phyloP scores from a whole-genome alignment of 1,139 yeast genomes.

The Spencermartinsiella ligniputridi region DNA sequence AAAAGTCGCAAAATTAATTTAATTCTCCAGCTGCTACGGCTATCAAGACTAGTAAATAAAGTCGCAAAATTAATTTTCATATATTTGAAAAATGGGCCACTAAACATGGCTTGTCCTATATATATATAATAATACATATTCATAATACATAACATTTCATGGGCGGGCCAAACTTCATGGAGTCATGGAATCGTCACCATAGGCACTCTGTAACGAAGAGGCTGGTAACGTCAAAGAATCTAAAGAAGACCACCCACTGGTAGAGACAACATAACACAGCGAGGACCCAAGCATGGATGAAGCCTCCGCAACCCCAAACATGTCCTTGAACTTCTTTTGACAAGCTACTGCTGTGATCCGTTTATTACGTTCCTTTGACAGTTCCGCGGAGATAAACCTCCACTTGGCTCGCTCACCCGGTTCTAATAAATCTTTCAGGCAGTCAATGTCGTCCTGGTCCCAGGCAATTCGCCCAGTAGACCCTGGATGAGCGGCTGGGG shows the following conservation, averaged over 20 bases:
- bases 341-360: slow-evolving; percentile 41
- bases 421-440: slow-evolving; percentile 34
- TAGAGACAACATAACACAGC: slow-evolving; percentile 38
- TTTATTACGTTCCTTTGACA: slow-evolving; percentile 29
- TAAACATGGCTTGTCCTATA: slow-evolving; percentile 1
- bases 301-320: slow-evolving; percentile 40
- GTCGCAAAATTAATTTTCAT: not conserved
- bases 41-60: not conserved
- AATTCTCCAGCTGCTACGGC: too few relatives aligned
- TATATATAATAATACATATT: slow-evolving; percentile 1
- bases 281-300: slow-evolving; percentile 37
- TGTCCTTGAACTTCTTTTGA: slow-evolving; percentile 38
- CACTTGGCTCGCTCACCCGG: slow-evolving; percentile 41
- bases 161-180: not conserved
- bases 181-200: slow-evolving; percentile 1
- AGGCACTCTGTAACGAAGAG: not conserved
- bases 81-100: not conserved
- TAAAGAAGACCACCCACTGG: slow-evolving; percentile 37
- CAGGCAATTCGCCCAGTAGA: slow-evolving; percentile 18
- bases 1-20: too few relatives aligned
- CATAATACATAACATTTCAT: not conserved
- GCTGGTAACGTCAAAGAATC: slow-evolving; percentile 12
- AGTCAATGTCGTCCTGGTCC: slow-evolving; percentile 35
- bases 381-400: slow-evolving; percentile 37
- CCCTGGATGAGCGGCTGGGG: slow-evolving; percentile 13